Evolutionary conservation across 352 stramenopile genomes (phyloP).

Genomic region (Phytopythium sindhum): DNA sequence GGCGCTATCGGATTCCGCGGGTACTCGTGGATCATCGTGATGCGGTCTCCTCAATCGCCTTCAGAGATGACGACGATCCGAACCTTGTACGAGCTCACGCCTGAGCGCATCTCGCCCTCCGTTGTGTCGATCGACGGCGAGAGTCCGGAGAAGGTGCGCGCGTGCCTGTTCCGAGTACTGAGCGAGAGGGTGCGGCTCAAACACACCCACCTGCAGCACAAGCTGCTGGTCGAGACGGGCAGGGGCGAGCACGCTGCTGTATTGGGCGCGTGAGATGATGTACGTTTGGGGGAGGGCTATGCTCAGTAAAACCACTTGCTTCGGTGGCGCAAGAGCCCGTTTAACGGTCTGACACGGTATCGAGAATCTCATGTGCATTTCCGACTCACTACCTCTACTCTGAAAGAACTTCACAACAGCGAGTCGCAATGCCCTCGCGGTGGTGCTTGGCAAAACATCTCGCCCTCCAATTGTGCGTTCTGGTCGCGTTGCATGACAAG

Average conservation of each 20-base stretch:
- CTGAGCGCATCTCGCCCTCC: background rate
- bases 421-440: background rate
- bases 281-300: background rate
- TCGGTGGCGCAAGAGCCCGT: background rate
- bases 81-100: constrained; percentile 6
- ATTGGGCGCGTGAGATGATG: background rate
- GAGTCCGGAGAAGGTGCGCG: background rate
- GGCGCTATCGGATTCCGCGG: background rate
- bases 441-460: background rate
- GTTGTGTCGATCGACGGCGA: background rate
- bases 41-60: background rate
- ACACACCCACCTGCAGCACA: background rate
- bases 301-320: background rate
- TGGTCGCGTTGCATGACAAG: background rate
- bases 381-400: too few relatives aligned
- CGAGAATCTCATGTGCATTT: too few relatives aligned
- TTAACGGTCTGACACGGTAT: too few relatives aligned
- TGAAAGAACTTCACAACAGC: too few relatives aligned
- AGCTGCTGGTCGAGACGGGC: constrained; percentile 3
- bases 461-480: background rate
- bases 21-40: background rate
- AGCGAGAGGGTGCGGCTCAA: background rate
- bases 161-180: background rate
- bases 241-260: constrained; percentile 1
- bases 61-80: background rate